A percentile compares a stretch with the other conserved stretches of the same genome.
Evolutionary conservation across 768 basidiomycete genomes (phyloP).

Genomic region (Solioccasus polychromus): DNA sequence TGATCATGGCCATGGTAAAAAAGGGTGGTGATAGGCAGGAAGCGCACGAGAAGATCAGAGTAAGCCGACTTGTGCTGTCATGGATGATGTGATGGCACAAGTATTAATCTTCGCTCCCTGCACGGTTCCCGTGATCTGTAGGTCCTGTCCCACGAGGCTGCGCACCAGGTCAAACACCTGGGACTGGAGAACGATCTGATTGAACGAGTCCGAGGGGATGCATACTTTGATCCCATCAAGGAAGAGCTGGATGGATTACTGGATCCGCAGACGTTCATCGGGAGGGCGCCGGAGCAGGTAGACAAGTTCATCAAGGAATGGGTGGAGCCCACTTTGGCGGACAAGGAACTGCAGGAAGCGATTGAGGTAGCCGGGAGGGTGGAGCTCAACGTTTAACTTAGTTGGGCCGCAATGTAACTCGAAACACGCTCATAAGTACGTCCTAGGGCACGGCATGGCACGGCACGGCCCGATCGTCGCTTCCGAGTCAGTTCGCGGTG

Average conservation of each 20-base stretch:
- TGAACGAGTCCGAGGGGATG: slow-evolving; percentile 72
- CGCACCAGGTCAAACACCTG: slow-evolving; percentile 89
- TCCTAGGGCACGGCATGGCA: not conserved
- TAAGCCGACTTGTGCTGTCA: slow-evolving; percentile 32
- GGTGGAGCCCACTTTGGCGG: slow-evolving; percentile 80
- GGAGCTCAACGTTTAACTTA: slow-evolving; percentile 56
- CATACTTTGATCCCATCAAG: slow-evolving; percentile 91
- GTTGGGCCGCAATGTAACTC: not conserved
- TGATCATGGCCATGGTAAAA: slow-evolving; percentile 99
- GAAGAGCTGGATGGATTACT: slow-evolving; percentile 73
- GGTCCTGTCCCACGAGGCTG: slow-evolving; percentile 95
- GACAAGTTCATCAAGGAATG: slow-evolving; percentile 83
- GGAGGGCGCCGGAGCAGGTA: slow-evolving; percentile 94
- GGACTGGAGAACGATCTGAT: slow-evolving; percentile 96
- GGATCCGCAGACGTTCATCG: slow-evolving; percentile 86
- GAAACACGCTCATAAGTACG: not conserved
- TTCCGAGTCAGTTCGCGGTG: slow-evolving; percentile 19
- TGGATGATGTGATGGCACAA: slow-evolving; percentile 14
- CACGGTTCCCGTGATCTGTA: slow-evolving; percentile 24
- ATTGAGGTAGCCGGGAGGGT: slow-evolving; percentile 53
- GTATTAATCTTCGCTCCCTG: slow-evolving; percentile 9
- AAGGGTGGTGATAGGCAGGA: slow-evolving; percentile 93
- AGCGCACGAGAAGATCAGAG: slow-evolving; percentile 93
- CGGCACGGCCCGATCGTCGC: slow-evolving; percentile 20
- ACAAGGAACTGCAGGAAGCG: slow-evolving; percentile 51